These are phyloP conservation scores for Saccharomycopsis synnaedendra DNA, from an alignment of 805 yeast species.

Conservation along the genomic window DNA sequence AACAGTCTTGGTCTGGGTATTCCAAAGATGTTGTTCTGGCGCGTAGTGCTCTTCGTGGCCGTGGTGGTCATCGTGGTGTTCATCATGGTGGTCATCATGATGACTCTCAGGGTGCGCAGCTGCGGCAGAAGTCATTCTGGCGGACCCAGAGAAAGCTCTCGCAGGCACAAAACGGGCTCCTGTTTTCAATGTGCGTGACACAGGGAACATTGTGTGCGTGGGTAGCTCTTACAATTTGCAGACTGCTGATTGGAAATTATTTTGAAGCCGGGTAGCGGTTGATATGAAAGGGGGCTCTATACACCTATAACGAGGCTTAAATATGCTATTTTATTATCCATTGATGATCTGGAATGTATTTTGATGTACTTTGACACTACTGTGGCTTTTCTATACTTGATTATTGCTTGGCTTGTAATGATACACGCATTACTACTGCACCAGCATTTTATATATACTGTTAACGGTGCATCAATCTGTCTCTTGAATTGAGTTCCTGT, in stretches of 20 bases:
- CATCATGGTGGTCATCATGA: constrained; percentile 10
- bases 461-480: no score
- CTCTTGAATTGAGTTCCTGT: no score
- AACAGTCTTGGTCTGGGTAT: constrained; percentile 4
- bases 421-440: no score
- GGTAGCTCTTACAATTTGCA: neutral
- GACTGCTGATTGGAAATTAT: neutral
- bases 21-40: constrained; percentile 9
- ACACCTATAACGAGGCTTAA: no score
- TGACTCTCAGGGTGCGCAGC: neutral
- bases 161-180: neutral
- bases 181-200: neutral
- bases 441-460: no score
- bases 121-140: neutral
- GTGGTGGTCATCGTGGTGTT: constrained; percentile 5
- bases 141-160: neutral
- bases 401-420: no score
- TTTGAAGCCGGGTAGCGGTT: neutral
- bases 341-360: no score
- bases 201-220: neutral
- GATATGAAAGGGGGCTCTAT: neutral
- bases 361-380: no score
- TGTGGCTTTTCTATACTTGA: no score
- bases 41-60: constrained; percentile 15
- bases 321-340: no score